These are phyloP conservation scores for Populus ilicifolia DNA, from an alignment of 345 rosid genomes.

Conservation along the genomic window DNA sequence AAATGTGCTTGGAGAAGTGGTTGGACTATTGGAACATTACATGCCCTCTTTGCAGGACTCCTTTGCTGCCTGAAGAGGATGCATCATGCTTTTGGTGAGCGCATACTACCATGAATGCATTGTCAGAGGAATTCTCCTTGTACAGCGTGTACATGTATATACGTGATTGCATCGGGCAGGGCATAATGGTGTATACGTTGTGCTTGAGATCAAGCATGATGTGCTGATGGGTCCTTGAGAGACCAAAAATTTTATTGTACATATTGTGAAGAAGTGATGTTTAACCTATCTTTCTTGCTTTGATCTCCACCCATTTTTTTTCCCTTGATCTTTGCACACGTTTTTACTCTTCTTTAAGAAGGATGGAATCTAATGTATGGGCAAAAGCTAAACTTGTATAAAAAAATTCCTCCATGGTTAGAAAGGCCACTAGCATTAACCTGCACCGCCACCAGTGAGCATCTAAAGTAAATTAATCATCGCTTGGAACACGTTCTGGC, in stretches of 20 bases:
- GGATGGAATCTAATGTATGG: too few relatives aligned
- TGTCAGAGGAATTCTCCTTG: conserved; percentile 11
- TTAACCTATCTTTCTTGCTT: conserved; percentile 8
- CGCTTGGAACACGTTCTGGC: too few relatives aligned
- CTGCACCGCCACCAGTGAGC: too few relatives aligned
- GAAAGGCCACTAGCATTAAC: too few relatives aligned
- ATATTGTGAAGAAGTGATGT: conserved; percentile 27
- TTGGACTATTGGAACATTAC: conserved; percentile 66
- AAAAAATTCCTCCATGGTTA: too few relatives aligned
- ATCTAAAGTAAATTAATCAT: too few relatives aligned
- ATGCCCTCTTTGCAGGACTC: conserved; percentile 74
- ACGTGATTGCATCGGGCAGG: neutral
- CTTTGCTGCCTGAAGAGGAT: conserved; percentile 49
- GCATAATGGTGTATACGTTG: conserved; percentile 1
- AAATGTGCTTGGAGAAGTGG: conserved; percentile 76
- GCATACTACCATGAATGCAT: neutral
- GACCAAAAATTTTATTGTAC: conserved; percentile 20
- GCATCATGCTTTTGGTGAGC: conserved; percentile 47
- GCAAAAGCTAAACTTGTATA: too few relatives aligned
- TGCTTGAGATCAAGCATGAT: conserved; percentile 13
- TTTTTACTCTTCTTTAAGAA: too few relatives aligned
- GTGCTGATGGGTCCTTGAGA: conserved; percentile 1
- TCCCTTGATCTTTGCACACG: too few relatives aligned
- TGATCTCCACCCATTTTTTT: neutral
- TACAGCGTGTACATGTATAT: conserved; percentile 14